Evolutionary conservation across 1,284 basidiomycete species (phyloP), one percentile per base, ranked within the genome.

Genomic region (Tilletia indica): DNA sequence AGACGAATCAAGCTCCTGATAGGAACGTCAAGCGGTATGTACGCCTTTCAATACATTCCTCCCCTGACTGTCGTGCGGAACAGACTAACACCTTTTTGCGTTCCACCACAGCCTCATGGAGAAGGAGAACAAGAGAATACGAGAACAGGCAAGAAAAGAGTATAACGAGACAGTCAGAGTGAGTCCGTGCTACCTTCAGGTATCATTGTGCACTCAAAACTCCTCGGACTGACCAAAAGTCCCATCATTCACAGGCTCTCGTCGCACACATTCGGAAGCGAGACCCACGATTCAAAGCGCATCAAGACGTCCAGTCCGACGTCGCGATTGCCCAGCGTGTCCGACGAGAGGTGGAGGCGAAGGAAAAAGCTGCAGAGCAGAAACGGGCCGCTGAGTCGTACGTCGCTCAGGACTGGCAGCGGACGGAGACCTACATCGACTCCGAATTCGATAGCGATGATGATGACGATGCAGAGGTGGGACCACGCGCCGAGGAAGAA

Each of bases 81-180:
- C 56, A 31, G 56, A 58, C 56, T 31, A 31, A 45, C 42, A 21
- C 21, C 56, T 25, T 21, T 11, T 25, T 58, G 56, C 21, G 56
- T 45, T 45, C 21, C 56, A 58, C 74, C 64, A 42, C 70, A 47
- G 74, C 74, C 80, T 94, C 49, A 95, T 99, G 91, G 97, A 99
- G 84, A 93, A 91, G 81, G 97, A 98, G 78, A 99, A 99, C 85
- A 94, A 93, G 85, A 94, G 94, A 78, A 89, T 90, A 8, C 88
- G 95, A 16, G 93, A 97, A 51, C 91, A 93, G 56, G 91, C 92
- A 5, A 88, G 92, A 49, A 89, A 89, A 81, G 96, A 99, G 77
- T 99, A 97, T 85, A 98, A 96, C 79, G 95, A 98, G 63, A 91
- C 91, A 0, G 88, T 99, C 47, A 87, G 91, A 80, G 93, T 94